These are phyloP conservation scores for Tolypocladium paradoxum DNA, from an alignment of 2,329 filamentous ascomycete species.

Conservation along the genomic window DNA sequence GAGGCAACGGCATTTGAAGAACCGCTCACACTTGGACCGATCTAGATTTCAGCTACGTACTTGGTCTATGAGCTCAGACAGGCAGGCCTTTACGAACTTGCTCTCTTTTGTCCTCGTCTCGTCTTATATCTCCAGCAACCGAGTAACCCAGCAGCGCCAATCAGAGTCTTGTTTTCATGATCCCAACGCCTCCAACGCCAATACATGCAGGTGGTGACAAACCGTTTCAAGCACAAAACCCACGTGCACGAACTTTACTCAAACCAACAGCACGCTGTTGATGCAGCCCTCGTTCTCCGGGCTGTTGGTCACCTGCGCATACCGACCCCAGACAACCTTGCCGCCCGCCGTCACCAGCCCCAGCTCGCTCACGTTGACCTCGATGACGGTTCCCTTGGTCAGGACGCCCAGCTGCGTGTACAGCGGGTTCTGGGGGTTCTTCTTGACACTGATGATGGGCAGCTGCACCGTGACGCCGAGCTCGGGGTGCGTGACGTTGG, in stretches of 20 bases:
- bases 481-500: conserved; percentile 58
- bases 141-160: background rate
- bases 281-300: conserved; percentile 36
- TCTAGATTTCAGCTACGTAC: background rate
- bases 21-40: background rate
- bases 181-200: conserved; percentile 15
- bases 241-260: conserved; percentile 1
- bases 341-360: conserved; percentile 84
- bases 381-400: conserved; percentile 68
- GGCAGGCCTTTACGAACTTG: background rate
- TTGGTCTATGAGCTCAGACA: background rate
- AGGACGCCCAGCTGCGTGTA: conserved; percentile 90
- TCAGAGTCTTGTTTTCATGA: conserved; percentile 1
- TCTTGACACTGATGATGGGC: conserved; percentile 59
- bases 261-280: conserved; percentile 27
- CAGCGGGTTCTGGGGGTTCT: conserved; percentile 69
- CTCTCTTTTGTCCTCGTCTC: background rate
- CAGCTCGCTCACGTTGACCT: conserved; percentile 88
- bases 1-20: background rate
- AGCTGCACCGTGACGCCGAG: conserved; percentile 81
- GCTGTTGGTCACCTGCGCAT: conserved; percentile 44
- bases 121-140: background rate
- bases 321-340: conserved; percentile 88
- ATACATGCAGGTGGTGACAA: conserved; percentile 12
- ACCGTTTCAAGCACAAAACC: background rate